A percentile compares a stretch with the other conserved stretches of the same genome.
Conservation (phyloP, 768 basidiomycete genomes). For the Filobasidium floriforme region DNA sequence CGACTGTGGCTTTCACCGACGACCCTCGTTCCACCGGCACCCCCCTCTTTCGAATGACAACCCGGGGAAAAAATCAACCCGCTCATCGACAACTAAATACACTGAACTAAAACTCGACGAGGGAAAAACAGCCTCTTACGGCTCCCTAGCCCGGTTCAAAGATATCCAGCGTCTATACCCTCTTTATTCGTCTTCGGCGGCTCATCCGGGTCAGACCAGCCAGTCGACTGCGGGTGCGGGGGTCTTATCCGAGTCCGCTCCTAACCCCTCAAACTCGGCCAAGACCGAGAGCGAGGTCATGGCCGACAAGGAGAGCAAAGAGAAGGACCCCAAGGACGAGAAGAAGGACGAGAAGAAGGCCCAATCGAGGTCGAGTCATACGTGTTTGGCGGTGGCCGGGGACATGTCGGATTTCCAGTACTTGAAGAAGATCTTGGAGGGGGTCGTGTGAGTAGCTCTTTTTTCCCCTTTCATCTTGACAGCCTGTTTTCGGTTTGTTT, state of each 20-base stretch:
- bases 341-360: background rate
- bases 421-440: slow-evolving; percentile 71
- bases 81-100: no score
- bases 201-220: background rate
- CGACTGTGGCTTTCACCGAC: no score
- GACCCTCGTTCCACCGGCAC: no score
- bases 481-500: no score
- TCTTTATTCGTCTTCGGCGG: slow-evolving; percentile 28
- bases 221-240: background rate
- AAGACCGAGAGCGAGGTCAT: slow-evolving; percentile 55
- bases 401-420: slow-evolving; percentile 98
- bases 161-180: slow-evolving; percentile 80
- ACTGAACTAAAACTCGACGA: no score
- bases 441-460: slow-evolving; percentile 53
- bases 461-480: no score
- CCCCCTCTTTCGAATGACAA: no score
- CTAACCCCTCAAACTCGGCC: slow-evolving; percentile 52
- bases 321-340: background rate
- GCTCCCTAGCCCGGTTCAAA: slow-evolving; percentile 93
- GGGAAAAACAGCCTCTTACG: slow-evolving; percentile 78
- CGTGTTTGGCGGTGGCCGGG: slow-evolving; percentile 71
- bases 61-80: no score
- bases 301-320: background rate
- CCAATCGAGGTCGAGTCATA: background rate
- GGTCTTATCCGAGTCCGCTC: background rate